Evolutionary conservation across 495 filamentous ascomycete species (phyloP).

Genomic region (Arthonia radiata): DNA sequence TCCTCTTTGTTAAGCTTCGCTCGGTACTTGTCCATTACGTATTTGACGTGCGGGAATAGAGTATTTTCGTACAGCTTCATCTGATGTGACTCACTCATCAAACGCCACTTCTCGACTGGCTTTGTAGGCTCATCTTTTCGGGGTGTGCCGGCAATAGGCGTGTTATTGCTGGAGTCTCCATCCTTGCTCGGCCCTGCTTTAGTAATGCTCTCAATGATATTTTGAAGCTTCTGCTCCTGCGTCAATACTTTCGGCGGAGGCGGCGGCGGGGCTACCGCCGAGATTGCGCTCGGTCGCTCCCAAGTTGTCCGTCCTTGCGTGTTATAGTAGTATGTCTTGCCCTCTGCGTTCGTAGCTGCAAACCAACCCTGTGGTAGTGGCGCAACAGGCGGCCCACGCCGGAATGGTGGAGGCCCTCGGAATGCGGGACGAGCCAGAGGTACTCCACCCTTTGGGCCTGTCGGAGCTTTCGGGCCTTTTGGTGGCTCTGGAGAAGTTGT

Average conservation of each 20-base stretch:
- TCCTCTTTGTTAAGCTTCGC: constrained; percentile 67
- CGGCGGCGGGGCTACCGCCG: constrained; percentile 26
- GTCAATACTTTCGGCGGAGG: constrained; percentile 37
- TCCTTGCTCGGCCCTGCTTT: constrained; percentile 41
- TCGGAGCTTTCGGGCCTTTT: constrained; percentile 28
- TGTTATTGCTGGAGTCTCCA: constrained; percentile 38
- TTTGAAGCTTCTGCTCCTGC: constrained; percentile 43
- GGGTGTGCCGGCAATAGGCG: constrained; percentile 22
- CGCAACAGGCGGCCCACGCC: constrained; percentile 26
- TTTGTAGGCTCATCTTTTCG: constrained; percentile 37
- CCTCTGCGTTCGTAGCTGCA: constrained; percentile 35
- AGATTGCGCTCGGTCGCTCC: constrained; percentile 44
- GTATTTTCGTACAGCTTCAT: constrained; percentile 86
- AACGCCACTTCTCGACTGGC: constrained; percentile 53
- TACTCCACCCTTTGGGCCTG: constrained; percentile 36
- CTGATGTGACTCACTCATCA: constrained; percentile 55
- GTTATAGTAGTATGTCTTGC: constrained; percentile 60
- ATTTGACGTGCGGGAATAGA: constrained; percentile 57
- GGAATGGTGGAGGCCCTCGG: constrained; percentile 20
- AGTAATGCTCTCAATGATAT: constrained; percentile 67
- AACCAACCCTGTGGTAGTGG: constrained; percentile 64
- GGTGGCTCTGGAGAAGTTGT: constrained; percentile 27
- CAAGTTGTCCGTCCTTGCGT: constrained; percentile 51
- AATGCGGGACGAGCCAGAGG: constrained; percentile 29
- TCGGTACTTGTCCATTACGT: constrained; percentile 64